Percentiles rank a stretch among this genome's conserved stretches.
Evolutionary conservation across 139 green algal species (phyloP).

Genomic region (Eudorina sp.): DNA sequence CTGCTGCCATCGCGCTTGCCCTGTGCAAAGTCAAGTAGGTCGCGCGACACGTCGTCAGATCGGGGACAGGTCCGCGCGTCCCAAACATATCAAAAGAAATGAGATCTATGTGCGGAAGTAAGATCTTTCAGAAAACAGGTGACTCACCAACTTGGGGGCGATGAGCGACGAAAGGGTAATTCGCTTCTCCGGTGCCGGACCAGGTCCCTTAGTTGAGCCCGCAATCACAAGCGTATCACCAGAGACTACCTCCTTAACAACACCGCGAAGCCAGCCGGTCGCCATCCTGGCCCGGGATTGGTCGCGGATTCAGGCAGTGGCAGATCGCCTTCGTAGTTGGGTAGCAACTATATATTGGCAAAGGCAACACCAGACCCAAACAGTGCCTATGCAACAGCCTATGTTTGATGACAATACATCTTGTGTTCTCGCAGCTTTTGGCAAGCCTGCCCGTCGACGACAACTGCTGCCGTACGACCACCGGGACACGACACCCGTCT

Average conservation of each 20-base stretch:
- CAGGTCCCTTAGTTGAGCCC: slow-evolving; percentile 62
- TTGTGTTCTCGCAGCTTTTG: no score
- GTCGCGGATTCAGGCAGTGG: not conserved
- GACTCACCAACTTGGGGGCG: slow-evolving; percentile 87
- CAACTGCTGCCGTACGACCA: no score
- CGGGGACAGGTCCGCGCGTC: not conserved
- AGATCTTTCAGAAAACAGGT: no score
- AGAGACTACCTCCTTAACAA: slow-evolving; percentile 89
- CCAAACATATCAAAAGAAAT: no score
- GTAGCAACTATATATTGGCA: no score
- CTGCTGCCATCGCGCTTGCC: slow-evolving; percentile 90
- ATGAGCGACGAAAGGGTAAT: slow-evolving; percentile 93
- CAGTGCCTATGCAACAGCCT: no score
- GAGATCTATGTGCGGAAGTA: no score
- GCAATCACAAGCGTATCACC: slow-evolving; percentile 93
- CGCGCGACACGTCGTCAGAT: not conserved
- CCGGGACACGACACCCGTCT: no score
- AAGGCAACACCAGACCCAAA: no score
- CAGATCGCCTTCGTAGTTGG: not conserved
- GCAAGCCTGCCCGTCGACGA: no score
- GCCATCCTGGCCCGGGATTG: slow-evolving; percentile 22
- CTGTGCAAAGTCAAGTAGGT: slow-evolving; percentile 71
- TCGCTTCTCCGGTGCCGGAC: slow-evolving; percentile 89
- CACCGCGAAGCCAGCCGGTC: slow-evolving; percentile 80
- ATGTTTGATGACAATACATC: no score